Evolutionary conservation across 345 rosid species (phyloP).

Genomic region (Populus nigra): DNA sequence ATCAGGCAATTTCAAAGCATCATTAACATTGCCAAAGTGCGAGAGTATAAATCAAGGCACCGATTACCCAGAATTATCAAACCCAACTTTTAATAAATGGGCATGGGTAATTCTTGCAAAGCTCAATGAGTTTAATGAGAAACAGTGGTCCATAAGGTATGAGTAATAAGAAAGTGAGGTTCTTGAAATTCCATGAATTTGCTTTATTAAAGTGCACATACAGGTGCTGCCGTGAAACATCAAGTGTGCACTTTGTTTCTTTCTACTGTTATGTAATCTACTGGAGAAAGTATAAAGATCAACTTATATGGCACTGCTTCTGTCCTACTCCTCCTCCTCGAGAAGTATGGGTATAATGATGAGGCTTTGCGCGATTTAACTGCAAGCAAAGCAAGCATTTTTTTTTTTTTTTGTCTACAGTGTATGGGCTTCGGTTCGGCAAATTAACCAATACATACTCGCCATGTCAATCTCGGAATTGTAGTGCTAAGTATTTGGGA

Average conservation of each 20-base stretch:
- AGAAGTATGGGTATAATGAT: no score
- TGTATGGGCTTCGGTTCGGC: no score
- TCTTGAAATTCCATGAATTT: slow-evolving; percentile 33
- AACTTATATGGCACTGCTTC: no score
- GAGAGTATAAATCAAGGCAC: slow-evolving; percentile 58
- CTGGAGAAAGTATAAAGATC: not conserved
- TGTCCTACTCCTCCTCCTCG: not conserved
- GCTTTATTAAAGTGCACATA: slow-evolving; percentile 45
- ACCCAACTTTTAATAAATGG: slow-evolving; percentile 56
- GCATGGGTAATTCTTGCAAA: slow-evolving; percentile 48
- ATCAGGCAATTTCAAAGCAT: slow-evolving; percentile 43
- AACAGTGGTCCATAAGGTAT: slow-evolving; percentile 47
- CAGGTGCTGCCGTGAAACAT: slow-evolving; percentile 13
- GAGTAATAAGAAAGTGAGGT: slow-evolving; percentile 35
- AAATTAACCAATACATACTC: no score
- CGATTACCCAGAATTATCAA: slow-evolving; percentile 59
- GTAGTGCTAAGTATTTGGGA: no score
- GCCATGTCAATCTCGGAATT: no score
- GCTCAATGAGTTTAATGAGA: slow-evolving; percentile 31
- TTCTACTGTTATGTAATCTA: not conserved
- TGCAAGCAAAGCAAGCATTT: no score
- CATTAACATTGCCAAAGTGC: slow-evolving; percentile 34
- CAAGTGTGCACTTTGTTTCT: not conserved
- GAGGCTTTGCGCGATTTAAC: no score
- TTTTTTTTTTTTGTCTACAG: no score